A percentile compares a stretch with the other conserved stretches of the same genome.
Evolutionary conservation across 2,329 filamentous ascomycete genomes (phyloP).

Genomic region (Cryphonectria japonica): DNA sequence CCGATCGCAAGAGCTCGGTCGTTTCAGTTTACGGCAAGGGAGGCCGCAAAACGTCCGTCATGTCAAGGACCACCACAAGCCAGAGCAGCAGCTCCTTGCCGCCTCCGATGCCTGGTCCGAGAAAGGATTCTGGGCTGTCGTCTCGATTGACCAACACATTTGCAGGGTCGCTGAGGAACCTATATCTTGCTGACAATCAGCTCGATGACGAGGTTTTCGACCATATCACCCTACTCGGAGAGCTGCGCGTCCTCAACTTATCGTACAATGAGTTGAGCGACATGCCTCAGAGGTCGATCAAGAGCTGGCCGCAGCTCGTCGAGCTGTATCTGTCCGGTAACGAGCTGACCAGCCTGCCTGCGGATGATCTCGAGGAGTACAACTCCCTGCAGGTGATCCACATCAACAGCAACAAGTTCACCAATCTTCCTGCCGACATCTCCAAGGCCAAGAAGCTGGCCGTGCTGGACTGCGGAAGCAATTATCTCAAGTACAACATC

Average conservation of each 20-base stretch:
- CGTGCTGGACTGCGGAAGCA: conserved; percentile 92
- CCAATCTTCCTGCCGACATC: conserved; percentile 91
- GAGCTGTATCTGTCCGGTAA: conserved; percentile 97
- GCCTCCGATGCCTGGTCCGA: conserved; percentile 57
- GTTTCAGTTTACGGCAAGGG: conserved; percentile 79
- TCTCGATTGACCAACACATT: conserved; percentile 84
- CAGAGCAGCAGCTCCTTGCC: conserved; percentile 47
- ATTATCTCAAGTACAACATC: conserved; percentile 96
- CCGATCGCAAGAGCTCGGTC: conserved; percentile 79
- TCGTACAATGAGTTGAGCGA: conserved; percentile 96
- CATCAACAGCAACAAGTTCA: conserved; percentile 98
- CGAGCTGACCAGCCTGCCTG: conserved; percentile 85
- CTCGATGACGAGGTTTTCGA: conserved; percentile 95
- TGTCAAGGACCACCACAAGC: conserved; percentile 63
- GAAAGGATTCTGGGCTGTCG: conserved; percentile 90
- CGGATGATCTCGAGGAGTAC: conserved; percentile 90
- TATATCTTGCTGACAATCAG: conserved; percentile 92
- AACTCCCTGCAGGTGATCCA: conserved; percentile 87
- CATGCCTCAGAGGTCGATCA: conserved; percentile 85
- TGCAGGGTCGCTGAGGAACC: conserved; percentile 78
- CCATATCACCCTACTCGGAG: conserved; percentile 79
- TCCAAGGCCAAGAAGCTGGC: conserved; percentile 91
- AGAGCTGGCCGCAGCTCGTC: conserved; percentile 84
- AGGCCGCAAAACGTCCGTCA: conserved; percentile 82
- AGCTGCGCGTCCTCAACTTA: conserved; percentile 86